Evolutionary conservation across 2,329 filamentous ascomycete genomes (phyloP), one percentile per base, ranked within the genome.

Genomic region (Penicillium sp.): DNA sequence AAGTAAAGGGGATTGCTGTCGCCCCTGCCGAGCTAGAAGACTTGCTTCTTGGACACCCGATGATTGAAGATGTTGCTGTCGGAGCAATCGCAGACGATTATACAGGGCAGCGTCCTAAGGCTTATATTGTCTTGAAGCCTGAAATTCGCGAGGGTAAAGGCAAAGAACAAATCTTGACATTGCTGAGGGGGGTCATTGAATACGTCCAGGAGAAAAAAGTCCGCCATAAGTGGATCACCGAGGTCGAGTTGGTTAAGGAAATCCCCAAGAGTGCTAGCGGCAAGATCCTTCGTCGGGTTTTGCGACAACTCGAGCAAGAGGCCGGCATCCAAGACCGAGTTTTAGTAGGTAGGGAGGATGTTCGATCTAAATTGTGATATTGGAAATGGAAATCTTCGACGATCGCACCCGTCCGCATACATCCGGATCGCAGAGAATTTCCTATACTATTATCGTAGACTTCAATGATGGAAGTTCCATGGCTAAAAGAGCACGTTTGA

Each of bases 261-360:
- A 84, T 92, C 24, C 89, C 89, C 13, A 91, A 91, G 81, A 89
- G 85, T 68, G 82, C 87, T 0, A 88, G 84, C 65, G 89, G 89
- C 10, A 91, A 91, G 82, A 90, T 91, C 54, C 72, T 91, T 68
- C 79, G 88, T 49, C 78, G 88, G 22, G 65, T 90, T 50, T 70
- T 88, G 65, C 81, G 78, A 59, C 78, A 84, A 13, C 35, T 50
- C 13, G 64, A 65, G 39, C 57, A 52, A 19, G 54, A 51, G 1
- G 22, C 39, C 16, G 46, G 5, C 11, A 7, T 2, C 1, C 35
- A 51, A 10, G 55, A 58, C 24, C 45, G 64, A 31, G 2, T 44
- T 1, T 16, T 45, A 1, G 24, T 33, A 14, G 16, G 19, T 10
- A 10, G 27, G 19, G 48, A 24, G 19, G n/a, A 52, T 27, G 16